Evolutionary conservation across 371 early-diverging fungal species (phyloP), one percentile per base, ranked within the genome.

Genomic region (Circinella minor): DNA sequence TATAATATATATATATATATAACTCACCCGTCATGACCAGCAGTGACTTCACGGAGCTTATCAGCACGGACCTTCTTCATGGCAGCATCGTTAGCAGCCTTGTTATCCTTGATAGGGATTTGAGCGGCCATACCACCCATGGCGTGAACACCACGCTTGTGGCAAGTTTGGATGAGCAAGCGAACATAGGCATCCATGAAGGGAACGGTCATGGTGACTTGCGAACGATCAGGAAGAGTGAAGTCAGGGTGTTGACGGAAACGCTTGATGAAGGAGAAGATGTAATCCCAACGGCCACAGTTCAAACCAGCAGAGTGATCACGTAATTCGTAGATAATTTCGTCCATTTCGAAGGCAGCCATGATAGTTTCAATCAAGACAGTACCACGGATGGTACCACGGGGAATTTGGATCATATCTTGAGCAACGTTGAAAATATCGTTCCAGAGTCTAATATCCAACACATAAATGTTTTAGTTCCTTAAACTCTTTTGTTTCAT

Each of bases 41-140:
- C 96, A 65, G 77, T 87, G 63, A 95, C 98, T 79, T 97, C 98
- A 74, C 98, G 91, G 60, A 90, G 82, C 87, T 97, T 97, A 81
- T 97, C 98, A 67, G 88, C 89, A 73, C 90, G 88, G 62, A 97
- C 98, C 88, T 96, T 96, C 72, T 83, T 86, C 87, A 96, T 89
- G 60, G 96, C 96, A 18, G 90, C 90, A 65, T 92, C 87, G 85
- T 97, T 97, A 64, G 94, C 95, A 55, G 84, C 78, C 49, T 83
- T 77, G 77, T 96, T 88, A 85, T 91, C 89, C 88, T 95, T 95
- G 90, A 96, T 95, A 62, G 98, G 98, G 74, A 97, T 97, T 80
- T 95, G 95, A 43, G 98, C 98, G 48, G 98, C 96, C 98, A 97
- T 97, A 39, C 98, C 98, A 72, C 98, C 98, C 98, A 97, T 97